phyloP scores from a whole-genome alignment of 176 grass and related monocot species.

The Cenchrus purpureus region DNA sequence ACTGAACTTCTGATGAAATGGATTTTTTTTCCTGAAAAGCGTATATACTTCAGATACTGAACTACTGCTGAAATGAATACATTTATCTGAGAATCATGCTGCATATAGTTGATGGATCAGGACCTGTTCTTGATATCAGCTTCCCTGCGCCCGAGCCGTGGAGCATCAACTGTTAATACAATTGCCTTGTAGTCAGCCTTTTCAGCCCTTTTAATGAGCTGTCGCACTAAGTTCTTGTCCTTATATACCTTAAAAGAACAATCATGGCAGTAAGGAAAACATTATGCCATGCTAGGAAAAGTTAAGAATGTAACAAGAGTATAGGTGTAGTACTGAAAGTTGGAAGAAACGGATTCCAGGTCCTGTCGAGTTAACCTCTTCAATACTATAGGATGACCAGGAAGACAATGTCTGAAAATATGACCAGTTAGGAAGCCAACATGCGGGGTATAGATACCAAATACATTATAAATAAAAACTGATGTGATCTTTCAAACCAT shows the following conservation, averaged over 20 bases:
- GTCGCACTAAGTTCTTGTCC: slow-evolving; percentile 70
- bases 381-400: slow-evolving; percentile 77
- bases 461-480: background rate
- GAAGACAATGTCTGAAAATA: slow-evolving; percentile 79
- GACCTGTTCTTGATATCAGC: slow-evolving; percentile 88
- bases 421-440: background rate
- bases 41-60: background rate
- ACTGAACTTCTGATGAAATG: background rate
- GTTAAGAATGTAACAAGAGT: background rate
- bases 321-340: slow-evolving; percentile 58
- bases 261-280: background rate
- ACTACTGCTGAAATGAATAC: background rate
- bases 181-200: slow-evolving; percentile 88
- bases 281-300: background rate
- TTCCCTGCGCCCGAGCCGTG: slow-evolving; percentile 78
- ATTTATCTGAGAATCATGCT: background rate
- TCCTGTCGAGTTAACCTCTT: slow-evolving; percentile 84
- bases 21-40: background rate
- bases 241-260: slow-evolving; percentile 68
- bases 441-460: background rate
- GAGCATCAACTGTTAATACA: slow-evolving; percentile 76
- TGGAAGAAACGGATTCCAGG: slow-evolving; percentile 90
- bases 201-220: slow-evolving; percentile 78
- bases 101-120: slow-evolving; percentile 12
- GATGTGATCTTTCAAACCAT: slow-evolving; percentile 55